Conservation (phyloP, 441 rosid species). For the Populus hybrid region DNA sequence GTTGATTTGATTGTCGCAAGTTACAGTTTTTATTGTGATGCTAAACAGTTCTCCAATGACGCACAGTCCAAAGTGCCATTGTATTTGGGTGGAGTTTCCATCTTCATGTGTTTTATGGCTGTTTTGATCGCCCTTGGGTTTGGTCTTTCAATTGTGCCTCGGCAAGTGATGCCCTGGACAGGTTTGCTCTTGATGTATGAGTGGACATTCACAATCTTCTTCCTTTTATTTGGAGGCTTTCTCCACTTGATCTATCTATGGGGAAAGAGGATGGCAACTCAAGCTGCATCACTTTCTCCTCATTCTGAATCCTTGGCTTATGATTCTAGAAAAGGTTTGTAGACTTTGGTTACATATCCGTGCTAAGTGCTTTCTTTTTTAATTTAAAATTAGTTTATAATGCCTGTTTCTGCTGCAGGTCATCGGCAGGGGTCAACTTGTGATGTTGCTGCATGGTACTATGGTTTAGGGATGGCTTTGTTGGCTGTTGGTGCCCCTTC, state of each 20-base stretch:
- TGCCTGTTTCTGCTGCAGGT: constrained; percentile 42
- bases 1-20: constrained; percentile 3
- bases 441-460: constrained; percentile 53
- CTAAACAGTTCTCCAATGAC: constrained; percentile 45
- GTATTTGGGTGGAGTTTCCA: constrained; percentile 62
- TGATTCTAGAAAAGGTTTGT: constrained; percentile 77
- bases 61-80: constrained; percentile 59
- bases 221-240: constrained; percentile 68
- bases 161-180: constrained; percentile 96
- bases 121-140: constrained; percentile 53
- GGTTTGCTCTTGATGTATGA: constrained; percentile 84
- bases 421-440: constrained; percentile 60
- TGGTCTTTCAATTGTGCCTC: constrained; percentile 67
- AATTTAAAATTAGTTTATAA: constrained; percentile 1
- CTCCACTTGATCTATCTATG: constrained; percentile 56
- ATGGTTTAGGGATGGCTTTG: constrained; percentile 72
- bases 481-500: constrained; percentile 70
- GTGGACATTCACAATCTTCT: constrained; percentile 83
- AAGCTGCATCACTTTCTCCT: constrained; percentile 41
- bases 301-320: constrained; percentile 46
- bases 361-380: not conserved
- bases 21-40: constrained; percentile 16
- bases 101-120: constrained; percentile 49
- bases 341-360: not conserved
- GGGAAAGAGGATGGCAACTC: constrained; percentile 61